Percentiles rank a stretch among this genome's conserved stretches.
These are phyloP conservation scores for Paraleonurus japonicus DNA, from an alignment of 257 asterid species.

Conservation along the genomic window DNA sequence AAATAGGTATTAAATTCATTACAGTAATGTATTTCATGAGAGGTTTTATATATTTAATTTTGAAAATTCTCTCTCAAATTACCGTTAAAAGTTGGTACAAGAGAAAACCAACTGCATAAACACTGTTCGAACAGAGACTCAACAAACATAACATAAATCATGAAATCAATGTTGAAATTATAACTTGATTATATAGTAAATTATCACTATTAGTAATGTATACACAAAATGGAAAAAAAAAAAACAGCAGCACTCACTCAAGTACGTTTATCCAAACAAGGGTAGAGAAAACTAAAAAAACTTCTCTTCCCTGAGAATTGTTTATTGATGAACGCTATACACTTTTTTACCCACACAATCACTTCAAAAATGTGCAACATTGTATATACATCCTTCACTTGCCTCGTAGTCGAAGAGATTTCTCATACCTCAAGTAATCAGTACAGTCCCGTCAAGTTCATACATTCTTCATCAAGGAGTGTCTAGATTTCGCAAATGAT, in stretches of 20 bases:
- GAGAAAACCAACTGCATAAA: no score
- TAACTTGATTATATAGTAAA: background rate
- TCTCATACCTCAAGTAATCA: background rate
- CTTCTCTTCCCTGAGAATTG: conserved; percentile 34
- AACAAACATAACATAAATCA: no score
- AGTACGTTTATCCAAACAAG: background rate
- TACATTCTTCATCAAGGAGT: conserved; percentile 47
- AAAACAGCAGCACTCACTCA: background rate
- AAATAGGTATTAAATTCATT: no score
- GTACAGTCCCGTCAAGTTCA: background rate
- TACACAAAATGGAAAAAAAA: background rate
- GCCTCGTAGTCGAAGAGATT: background rate
- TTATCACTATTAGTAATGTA: background rate
- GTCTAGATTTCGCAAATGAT: conserved; percentile 56
- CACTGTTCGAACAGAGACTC: no score
- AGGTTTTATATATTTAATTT: no score
- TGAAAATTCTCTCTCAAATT: no score
- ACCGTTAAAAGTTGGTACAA: no score
- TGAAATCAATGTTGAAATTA: background rate
- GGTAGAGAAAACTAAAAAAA: conserved; percentile 38
- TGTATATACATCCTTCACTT: background rate
- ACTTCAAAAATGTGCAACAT: conserved; percentile 13
- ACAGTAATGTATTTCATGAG: no score
- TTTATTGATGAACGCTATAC: conserved; percentile 26
- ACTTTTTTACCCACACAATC: conserved; percentile 19